phyloP scores from a whole-genome alignment of 73 alveolate species.

The Paramecium octaurelia region DNA sequence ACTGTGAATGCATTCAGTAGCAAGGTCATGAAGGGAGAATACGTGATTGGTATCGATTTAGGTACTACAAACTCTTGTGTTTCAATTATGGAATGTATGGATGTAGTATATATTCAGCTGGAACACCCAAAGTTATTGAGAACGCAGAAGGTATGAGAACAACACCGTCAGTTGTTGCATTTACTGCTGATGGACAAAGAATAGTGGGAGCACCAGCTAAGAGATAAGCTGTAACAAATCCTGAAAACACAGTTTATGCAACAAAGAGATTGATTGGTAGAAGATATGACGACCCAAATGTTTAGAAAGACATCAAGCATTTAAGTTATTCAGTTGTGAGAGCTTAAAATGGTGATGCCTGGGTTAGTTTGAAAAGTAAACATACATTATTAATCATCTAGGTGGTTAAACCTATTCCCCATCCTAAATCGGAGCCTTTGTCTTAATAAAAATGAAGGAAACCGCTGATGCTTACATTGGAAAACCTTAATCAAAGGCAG shows the following conservation, averaged over 20 bases:
- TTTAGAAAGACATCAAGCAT: slow-evolving; percentile 80
- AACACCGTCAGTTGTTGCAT: slow-evolving; percentile 97
- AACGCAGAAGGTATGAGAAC: slow-evolving; percentile 98
- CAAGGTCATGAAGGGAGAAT: slow-evolving; percentile 46
- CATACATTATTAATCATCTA: neutral
- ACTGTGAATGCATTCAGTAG: slow-evolving; percentile 7
- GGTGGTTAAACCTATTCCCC: slow-evolving; percentile 76
- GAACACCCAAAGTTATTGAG: slow-evolving; percentile 91
- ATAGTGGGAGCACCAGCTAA: slow-evolving; percentile 90
- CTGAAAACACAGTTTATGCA: slow-evolving; percentile 90
- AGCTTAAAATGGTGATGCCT: slow-evolving; percentile 92
- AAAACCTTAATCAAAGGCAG: slow-evolving; percentile 80
- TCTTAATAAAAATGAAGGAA: slow-evolving; percentile 83
- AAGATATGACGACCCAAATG: slow-evolving; percentile 83
- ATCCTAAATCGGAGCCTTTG: slow-evolving; percentile 78
- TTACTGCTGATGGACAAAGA: slow-evolving; percentile 86
- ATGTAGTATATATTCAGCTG: neutral
- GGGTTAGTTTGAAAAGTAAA: slow-evolving; percentile 89
- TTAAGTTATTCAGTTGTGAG: slow-evolving; percentile 78
- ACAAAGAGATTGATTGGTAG: slow-evolving; percentile 94
- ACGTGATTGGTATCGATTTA: slow-evolving; percentile 97
- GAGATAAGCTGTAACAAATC: slow-evolving; percentile 92
- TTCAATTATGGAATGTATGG: slow-evolving; percentile 90
- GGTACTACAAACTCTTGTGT: slow-evolving; percentile 99
- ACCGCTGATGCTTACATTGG: slow-evolving; percentile 91